phyloP scores from a whole-genome alignment of 2,329 filamentous ascomycete species.

The Colletotrichum sp. region DNA sequence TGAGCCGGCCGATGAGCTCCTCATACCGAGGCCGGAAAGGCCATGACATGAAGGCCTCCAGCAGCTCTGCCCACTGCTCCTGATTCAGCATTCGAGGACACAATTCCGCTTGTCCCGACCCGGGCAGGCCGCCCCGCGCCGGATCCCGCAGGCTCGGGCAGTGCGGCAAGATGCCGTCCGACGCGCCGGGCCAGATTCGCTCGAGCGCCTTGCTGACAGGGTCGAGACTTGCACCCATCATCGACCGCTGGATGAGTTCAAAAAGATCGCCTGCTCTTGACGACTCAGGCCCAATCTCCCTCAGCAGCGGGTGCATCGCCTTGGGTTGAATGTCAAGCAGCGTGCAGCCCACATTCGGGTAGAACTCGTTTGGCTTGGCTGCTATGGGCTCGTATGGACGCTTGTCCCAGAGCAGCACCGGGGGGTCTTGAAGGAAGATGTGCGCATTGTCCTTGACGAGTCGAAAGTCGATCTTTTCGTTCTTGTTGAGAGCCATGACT shows the following conservation, averaged over 20 bases:
- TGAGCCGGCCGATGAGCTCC: slow-evolving; percentile 49
- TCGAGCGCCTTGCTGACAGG: slow-evolving; percentile 52
- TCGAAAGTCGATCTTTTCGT: slow-evolving; percentile 38
- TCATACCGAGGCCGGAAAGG: slow-evolving; percentile 61
- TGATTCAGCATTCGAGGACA: slow-evolving; percentile 54
- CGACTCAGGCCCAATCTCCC: slow-evolving; percentile 44
- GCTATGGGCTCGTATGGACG: slow-evolving; percentile 73
- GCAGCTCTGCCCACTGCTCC: slow-evolving; percentile 61
- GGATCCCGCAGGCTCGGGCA: slow-evolving; percentile 57
- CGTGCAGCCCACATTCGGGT: slow-evolving; percentile 59
- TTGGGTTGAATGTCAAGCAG: slow-evolving; percentile 74
- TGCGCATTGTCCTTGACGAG: slow-evolving; percentile 59
- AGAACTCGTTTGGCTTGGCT: slow-evolving; percentile 66
- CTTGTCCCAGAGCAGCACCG: slow-evolving; percentile 70
- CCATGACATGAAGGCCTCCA: slow-evolving; percentile 68
- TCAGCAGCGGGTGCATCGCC: slow-evolving; percentile 52
- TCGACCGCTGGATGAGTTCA: slow-evolving; percentile 52
- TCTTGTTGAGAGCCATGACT: slow-evolving; percentile 37
- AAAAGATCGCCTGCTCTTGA: slow-evolving; percentile 53
- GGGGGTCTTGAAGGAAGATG: slow-evolving; percentile 51
- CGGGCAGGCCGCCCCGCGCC: slow-evolving; percentile 47
- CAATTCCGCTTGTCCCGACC: slow-evolving; percentile 44
- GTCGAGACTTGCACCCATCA: slow-evolving; percentile 38
- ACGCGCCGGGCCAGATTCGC: slow-evolving; percentile 63
- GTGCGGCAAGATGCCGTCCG: slow-evolving; percentile 53